Conservation (phyloP, 2,329 filamentous ascomycete species). For the Botrytis byssoidea region DNA sequence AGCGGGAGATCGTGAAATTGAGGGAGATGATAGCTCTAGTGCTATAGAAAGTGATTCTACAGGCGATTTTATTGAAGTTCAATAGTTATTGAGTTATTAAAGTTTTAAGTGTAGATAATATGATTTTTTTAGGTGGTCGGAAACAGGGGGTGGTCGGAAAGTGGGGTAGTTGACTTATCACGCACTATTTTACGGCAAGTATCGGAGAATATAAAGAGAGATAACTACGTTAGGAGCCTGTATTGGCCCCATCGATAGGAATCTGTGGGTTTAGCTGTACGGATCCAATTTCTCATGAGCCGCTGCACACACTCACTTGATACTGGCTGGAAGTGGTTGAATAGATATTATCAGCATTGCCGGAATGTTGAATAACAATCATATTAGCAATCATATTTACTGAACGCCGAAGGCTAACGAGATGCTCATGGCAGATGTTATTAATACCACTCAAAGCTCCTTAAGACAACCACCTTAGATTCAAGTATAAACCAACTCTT, state of each 20-base stretch:
- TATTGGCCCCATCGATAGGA: not conserved
- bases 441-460: not conserved
- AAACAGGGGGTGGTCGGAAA: no score
- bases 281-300: constrained; percentile 33
- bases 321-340: not conserved
- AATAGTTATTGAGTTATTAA: no score
- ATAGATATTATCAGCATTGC: not conserved
- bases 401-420: not conserved
- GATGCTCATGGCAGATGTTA: not conserved
- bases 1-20: no score
- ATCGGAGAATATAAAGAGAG: not conserved
- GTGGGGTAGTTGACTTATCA: no score
- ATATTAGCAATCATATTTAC: not conserved
- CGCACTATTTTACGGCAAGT: not conserved
- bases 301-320: constrained; percentile 15
- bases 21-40: no score
- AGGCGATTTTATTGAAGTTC: no score
- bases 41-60: no score
- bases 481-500: constrained; percentile 29
- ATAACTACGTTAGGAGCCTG: not conserved
- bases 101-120: no score
- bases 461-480: constrained; percentile 30
- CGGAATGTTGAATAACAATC: not conserved
- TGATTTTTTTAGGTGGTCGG: no score
- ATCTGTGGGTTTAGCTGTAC: not conserved